A percentile compares a stretch with the other conserved stretches of the same genome.
Conservation (phyloP, 2,329 filamentous ascomycete species). For the Drechslerella coelobrocha region DNA sequence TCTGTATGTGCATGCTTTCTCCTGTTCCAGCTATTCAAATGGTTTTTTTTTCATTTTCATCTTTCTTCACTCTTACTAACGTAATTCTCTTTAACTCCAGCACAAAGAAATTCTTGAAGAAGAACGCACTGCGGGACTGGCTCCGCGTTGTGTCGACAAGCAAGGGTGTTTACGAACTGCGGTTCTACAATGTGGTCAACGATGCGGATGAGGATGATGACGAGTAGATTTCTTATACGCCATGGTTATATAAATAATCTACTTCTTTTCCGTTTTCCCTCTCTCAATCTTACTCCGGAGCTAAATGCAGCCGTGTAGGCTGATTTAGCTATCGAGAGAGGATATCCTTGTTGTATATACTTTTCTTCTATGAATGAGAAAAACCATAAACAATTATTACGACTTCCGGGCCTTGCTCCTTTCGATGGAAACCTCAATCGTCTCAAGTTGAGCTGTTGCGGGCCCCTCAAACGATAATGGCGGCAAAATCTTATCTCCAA, state of each 20-base stretch:
- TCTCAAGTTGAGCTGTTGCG: too few relatives aligned
- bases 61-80: conserved; percentile 6
- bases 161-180: conserved; percentile 98
- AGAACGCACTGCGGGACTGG: conserved; percentile 99
- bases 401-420: too few relatives aligned
- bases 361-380: not conserved
- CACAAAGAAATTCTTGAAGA: conserved; percentile 99
- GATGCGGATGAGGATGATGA: conserved; percentile 98
- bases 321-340: too few relatives aligned
- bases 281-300: not conserved
- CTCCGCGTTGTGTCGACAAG: conserved; percentile 97
- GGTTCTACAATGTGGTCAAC: conserved; percentile 99
- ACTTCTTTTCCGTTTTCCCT: not conserved
- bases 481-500: too few relatives aligned
- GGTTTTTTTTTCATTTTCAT: conserved; percentile 83
- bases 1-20: conserved; percentile 70
- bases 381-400: too few relatives aligned
- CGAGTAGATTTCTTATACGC: conserved; percentile 72
- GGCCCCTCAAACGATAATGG: too few relatives aligned
- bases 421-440: too few relatives aligned
- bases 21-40: not conserved
- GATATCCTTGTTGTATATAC: conserved; percentile 10
- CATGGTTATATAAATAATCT: conserved; percentile 7
- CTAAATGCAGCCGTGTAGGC: too few relatives aligned
- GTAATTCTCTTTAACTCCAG: conserved; percentile 61